Conservation (phyloP, 1,284 basidiomycete genomes). For the Abortiporus biennis region DNA sequence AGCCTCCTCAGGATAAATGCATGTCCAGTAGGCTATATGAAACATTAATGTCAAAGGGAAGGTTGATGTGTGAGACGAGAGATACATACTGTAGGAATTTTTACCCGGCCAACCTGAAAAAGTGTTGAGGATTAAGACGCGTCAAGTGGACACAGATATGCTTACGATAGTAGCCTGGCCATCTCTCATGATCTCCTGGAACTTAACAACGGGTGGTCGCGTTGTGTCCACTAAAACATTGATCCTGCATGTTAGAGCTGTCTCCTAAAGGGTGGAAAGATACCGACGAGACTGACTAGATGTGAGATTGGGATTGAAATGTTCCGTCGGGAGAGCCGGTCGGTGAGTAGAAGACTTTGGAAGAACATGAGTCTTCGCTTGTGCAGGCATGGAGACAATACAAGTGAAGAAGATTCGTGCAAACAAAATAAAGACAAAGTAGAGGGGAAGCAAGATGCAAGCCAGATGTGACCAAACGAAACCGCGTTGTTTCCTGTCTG, state of each 20-base stretch:
- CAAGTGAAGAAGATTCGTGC: too few relatives aligned
- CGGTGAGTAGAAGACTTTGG: constrained; percentile 21
- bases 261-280: constrained; percentile 15
- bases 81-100: constrained; percentile 79
- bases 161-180: constrained; percentile 60
- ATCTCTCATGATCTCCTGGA: constrained; percentile 65
- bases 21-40: constrained; percentile 60
- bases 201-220: constrained; percentile 47
- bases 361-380: constrained; percentile 1
- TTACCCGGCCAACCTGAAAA: constrained; percentile 84
- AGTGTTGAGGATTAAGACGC: constrained; percentile 22
- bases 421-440: too few relatives aligned
- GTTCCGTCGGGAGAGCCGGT: constrained; percentile 31
- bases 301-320: constrained; percentile 35
- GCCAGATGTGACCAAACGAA: too few relatives aligned
- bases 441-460: too few relatives aligned
- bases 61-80: neutral
- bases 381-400: constrained; percentile 1
- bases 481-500: too few relatives aligned
- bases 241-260: constrained; percentile 7
- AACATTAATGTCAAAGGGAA: neutral
- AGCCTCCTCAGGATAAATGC: constrained; percentile 95
- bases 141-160: constrained; percentile 9
- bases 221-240: constrained; percentile 21
- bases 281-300: constrained; percentile 25